A percentile compares a stretch with the other conserved stretches of the same genome.
These are phyloP conservation scores for Filobasidium wieringae DNA, from an alignment of 768 basidiomycete genomes.

Conservation along the genomic window DNA sequence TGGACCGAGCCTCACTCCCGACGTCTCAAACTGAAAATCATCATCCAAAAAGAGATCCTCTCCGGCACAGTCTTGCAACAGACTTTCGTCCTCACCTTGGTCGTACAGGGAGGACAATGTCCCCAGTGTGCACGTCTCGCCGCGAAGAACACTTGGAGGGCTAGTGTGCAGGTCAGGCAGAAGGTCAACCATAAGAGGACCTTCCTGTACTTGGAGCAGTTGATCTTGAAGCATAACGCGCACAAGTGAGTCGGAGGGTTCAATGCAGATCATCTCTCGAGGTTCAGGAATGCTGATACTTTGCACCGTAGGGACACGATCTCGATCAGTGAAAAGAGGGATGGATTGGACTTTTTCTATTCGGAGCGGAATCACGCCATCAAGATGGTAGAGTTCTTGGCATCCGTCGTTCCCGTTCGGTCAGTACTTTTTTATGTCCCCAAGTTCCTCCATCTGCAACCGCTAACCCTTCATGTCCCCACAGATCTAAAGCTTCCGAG, in stretches of 20 bases:
- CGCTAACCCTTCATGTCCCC: not conserved
- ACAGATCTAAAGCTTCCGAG: slow-evolving; percentile 81
- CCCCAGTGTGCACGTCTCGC: slow-evolving; percentile 85
- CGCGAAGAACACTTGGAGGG: slow-evolving; percentile 98
- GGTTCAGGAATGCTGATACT: not conserved
- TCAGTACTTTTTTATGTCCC: too few species aligned
- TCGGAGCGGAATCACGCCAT: slow-evolving; percentile 76
- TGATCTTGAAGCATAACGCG: slow-evolving; percentile 89
- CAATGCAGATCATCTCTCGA: not conserved
- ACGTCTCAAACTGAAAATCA: slow-evolving; percentile 78
- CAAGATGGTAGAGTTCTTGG: slow-evolving; percentile 92
- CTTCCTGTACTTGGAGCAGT: slow-evolving; percentile 91
- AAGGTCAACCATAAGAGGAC: slow-evolving; percentile 97
- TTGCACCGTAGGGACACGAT: slow-evolving; percentile 58
- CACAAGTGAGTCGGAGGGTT: slow-evolving; percentile 50
- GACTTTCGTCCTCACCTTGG: slow-evolving; percentile 90
- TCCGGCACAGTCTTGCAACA: slow-evolving; percentile 93
- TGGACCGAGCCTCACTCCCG: slow-evolving; percentile 99
- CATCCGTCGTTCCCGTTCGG: slow-evolving; percentile 76
- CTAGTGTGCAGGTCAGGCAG: slow-evolving; percentile 94
- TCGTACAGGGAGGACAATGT: slow-evolving; percentile 83
- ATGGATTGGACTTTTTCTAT: slow-evolving; percentile 97
- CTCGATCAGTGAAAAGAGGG: slow-evolving; percentile 77
- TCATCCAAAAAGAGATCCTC: slow-evolving; percentile 97
- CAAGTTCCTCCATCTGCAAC: not conserved